Evolutionary conservation across 2,329 filamentous ascomycete genomes (phyloP).

Genomic region (Colletotrichum karsti): DNA sequence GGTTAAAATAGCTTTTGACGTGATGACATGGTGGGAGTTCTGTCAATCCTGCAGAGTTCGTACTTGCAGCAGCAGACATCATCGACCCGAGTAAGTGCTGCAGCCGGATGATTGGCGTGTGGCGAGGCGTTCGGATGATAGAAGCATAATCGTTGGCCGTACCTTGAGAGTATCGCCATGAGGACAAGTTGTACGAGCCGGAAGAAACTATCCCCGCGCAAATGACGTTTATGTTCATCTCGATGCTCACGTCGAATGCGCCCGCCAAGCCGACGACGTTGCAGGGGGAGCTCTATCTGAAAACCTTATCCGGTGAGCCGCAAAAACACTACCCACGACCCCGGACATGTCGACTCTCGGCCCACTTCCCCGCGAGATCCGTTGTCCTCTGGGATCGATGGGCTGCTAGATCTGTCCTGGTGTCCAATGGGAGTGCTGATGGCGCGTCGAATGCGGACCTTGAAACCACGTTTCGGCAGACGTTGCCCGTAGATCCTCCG

Average conservation of each 20-base stretch:
- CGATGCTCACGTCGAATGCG: rapidly evolving
- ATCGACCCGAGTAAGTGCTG: no score
- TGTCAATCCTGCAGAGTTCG: no score
- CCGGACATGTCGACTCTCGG: not conserved
- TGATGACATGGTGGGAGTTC: not conserved
- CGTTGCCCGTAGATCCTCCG: not conserved
- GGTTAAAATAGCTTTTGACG: not conserved
- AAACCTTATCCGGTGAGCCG: constrained; percentile 13
- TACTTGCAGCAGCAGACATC: not conserved
- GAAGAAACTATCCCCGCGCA: no score
- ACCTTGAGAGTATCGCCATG: no score
- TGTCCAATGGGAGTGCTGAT: not conserved
- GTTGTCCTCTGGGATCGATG: not conserved
- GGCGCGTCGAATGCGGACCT: not conserved
- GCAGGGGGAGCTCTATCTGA: constrained; percentile 8
- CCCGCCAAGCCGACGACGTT: not conserved
- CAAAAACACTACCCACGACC: not conserved
- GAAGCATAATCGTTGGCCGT: not conserved
- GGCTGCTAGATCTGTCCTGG: rapidly evolving
- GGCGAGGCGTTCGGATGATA: not conserved
- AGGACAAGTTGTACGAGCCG: no score
- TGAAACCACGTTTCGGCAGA: not conserved
- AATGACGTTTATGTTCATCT: not conserved
- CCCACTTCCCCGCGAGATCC: not conserved
- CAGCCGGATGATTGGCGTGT: no score